Percentiles rank a stretch among this genome's conserved stretches.
Conservation (phyloP, 805 yeast species). For the Starmera caribaea region DNA sequence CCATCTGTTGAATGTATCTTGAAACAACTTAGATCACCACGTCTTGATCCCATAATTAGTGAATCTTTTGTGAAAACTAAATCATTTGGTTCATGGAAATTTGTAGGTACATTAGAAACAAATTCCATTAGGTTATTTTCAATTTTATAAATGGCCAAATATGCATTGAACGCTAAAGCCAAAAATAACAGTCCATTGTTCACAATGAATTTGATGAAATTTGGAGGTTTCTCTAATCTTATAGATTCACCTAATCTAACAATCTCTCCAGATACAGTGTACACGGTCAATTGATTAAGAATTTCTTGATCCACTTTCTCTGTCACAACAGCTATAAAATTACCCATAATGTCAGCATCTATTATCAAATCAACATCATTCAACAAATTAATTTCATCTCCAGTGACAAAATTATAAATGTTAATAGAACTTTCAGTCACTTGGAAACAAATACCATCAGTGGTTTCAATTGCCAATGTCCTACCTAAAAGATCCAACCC, state of each 20-base stretch:
- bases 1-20: background rate
- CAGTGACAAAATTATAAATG: slow-evolving; percentile 10
- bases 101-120: background rate
- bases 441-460: slow-evolving; percentile 13
- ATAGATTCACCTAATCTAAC: slow-evolving; percentile 1
- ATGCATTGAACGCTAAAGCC: slow-evolving; percentile 3
- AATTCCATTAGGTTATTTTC: background rate
- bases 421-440: slow-evolving; percentile 14
- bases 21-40: slow-evolving; percentile 8
- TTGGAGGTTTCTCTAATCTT: slow-evolving; percentile 2
- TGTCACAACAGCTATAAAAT: slow-evolving; percentile 4
- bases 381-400: slow-evolving; percentile 1
- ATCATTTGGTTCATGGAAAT: slow-evolving; percentile 12
- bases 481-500: slow-evolving; percentile 8
- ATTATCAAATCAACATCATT: slow-evolving; percentile 5
- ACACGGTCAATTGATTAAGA: background rate
- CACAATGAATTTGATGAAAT: slow-evolving; percentile 11
- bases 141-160: slow-evolving; percentile 2
- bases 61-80: slow-evolving; percentile 6
- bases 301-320: slow-evolving; percentile 1
- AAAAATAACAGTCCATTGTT: slow-evolving; percentile 3
- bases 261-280: slow-evolving; percentile 7
- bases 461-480: slow-evolving; percentile 9
- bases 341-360: slow-evolving; percentile 12
- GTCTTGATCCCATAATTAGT: slow-evolving; percentile 14